Evolutionary conservation across 306 rosid genomes (phyloP), one percentile per base, ranked within the genome.

Genomic region (Quillaja saponaria): DNA sequence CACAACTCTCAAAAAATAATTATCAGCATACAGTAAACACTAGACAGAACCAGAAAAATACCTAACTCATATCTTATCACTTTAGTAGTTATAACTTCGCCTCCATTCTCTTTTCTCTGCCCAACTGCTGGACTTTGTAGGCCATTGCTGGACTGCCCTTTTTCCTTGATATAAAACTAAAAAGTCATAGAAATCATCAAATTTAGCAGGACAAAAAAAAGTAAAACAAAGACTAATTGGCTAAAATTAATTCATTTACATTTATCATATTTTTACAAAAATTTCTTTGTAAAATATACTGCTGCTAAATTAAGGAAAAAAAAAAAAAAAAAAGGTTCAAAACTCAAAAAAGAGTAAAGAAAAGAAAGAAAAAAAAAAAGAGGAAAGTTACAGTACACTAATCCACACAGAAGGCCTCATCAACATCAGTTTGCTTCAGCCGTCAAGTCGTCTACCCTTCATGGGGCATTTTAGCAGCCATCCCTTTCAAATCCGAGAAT

Each of bases 61-160:
- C 95, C 94, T 58, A 83, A 80, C 90, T 81, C 85, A 42, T 70
- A 65, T 83, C 95, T 69, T 67, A 80, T 82, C 83, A 55, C 80
- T 61, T 77, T 67, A 82, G 77, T 82, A 74, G 81, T 86, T 82
- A 74, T 66, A 28, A 48, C 87, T 82, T 84, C 78, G 80, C 78
- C 34, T 48, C 31, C 81, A 8, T 70, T 64, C 76, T 18, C 64
- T 25, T 13, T 68, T 52, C 63, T 61, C 60, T 47, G 70, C 80
- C 86, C 78, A 77, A 69, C 75, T 66, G 67, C 79, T 68, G 67
- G 63, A 45, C 64, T 59, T 46, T 68, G 82, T 82, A 84, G 96
- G 80, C 75, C 97, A 85, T 45, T 42, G 13, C 40, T 81, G 77
- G 69, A 64, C 74, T 85, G 75, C 37, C 67, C 49, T 25, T 25